Evolutionary conservation across 73 alveolate genomes (phyloP).

Genomic region (Durusdinium trenchii): DNA sequence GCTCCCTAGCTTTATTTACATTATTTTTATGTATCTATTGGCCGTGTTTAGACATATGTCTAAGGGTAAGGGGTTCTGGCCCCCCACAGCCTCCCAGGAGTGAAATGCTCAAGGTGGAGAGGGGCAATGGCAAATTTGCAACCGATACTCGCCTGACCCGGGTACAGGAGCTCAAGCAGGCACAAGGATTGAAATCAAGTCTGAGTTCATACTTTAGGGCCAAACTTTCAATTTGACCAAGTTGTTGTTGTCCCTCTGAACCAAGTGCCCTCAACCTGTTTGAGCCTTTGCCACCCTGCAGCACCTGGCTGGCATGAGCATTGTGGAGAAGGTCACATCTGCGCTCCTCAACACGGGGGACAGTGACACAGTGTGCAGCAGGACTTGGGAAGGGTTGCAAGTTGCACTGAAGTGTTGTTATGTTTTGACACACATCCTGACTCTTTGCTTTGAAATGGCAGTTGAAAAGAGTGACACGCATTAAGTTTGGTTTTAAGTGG

Average conservation of each 20-base stretch:
- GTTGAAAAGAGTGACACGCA: no score
- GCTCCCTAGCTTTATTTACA: not conserved
- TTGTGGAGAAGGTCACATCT: not conserved
- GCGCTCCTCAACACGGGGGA: not conserved
- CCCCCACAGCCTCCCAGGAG: not conserved
- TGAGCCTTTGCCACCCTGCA: not conserved
- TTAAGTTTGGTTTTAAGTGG: no score
- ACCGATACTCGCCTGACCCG: slow-evolving; percentile 11
- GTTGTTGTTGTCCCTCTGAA: no score
- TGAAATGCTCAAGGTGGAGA: slow-evolving; percentile 10
- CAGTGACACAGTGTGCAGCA: not conserved
- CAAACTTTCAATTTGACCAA: not conserved
- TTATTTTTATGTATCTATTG: no score
- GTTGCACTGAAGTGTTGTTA: not conserved
- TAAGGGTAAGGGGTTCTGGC: not conserved
- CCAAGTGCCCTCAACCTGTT: not conserved
- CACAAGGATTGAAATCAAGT: not conserved
- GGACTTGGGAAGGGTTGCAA: not conserved
- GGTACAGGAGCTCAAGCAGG: slow-evolving; percentile 57
- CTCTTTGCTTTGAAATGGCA: not conserved
- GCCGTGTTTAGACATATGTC: no score
- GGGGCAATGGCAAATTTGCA: not conserved
- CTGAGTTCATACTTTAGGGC: not conserved
- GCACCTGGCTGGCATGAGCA: slow-evolving; percentile 19
- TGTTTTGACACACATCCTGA: not conserved